Evolutionary conservation across 805 yeast species (phyloP), one percentile per base, ranked within the genome.

Genomic region (Lipomyces oligophaga): DNA sequence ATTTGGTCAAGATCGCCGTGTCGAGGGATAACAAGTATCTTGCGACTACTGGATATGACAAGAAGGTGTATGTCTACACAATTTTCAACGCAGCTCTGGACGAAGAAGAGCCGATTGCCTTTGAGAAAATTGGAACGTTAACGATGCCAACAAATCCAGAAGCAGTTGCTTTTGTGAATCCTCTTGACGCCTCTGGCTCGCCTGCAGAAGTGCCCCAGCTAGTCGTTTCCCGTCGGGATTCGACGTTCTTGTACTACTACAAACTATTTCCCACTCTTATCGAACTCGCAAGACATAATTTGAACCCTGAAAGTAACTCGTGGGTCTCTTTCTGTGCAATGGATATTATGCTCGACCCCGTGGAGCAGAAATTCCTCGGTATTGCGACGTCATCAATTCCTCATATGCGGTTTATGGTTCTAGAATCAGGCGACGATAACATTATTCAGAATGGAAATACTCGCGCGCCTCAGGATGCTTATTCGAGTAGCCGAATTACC

Each of bases 371-470:
- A 24, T 37, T 24, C 30, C 59, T 83, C 13, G 79, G 81, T 0
- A 74, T 84, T 5, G 86, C 80, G 0, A 86, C 96, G 0, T 80
- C 88, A 1, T 90, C 85, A 58, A 74, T 76, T 11, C 96, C 96
- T 3, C 83, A 72, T 58, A 78, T 84, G 85, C 64, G 95, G 54
- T 54, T 84, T 10, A 73, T 86, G 1, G 62, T 84, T 0, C 71
- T 80, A 0, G 61, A 49, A 20, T 43, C 53, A 13, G 62, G 52
- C 7, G 33, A 40, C 18, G 53, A 67, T 7, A 38, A 60, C n/a
- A 67, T 76, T 3, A 49, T 71, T 15, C 65, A 72, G 4, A 76
- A 76, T 38, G 59, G 68, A 41, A 72, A 69, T 52, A 72, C 85
- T 0, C 49, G 71, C 49, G 70, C 84, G 1, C 85, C 87, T 1